Evolutionary conservation across 306 rosid species (phyloP).

Genomic region (Pueraria montana): DNA sequence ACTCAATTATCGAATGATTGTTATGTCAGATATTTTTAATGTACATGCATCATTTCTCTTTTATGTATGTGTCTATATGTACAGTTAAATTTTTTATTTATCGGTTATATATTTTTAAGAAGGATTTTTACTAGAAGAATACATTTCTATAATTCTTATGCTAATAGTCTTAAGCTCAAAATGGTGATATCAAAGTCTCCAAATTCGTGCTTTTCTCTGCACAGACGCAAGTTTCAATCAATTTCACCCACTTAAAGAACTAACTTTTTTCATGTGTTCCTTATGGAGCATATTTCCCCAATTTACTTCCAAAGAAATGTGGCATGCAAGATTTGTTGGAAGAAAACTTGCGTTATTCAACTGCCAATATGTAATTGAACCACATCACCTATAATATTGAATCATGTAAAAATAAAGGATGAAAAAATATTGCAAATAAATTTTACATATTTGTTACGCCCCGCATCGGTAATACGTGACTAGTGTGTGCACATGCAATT

Average conservation of each 20-base stretch:
- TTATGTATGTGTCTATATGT: conserved; percentile 26
- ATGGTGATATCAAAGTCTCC: not conserved
- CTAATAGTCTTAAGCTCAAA: not conserved
- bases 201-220: conserved; percentile 21
- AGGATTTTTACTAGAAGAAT: conserved; percentile 14
- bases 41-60: conserved; percentile 28
- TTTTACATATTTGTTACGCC: not conserved
- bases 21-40: conserved; percentile 9
- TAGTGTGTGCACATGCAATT: not conserved
- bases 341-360: not conserved
- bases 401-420: not conserved
- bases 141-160: not conserved
- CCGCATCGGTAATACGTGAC: not conserved
- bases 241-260: not conserved
- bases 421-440: not conserved
- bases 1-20: conserved; percentile 15
- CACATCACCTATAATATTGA: not conserved
- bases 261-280: conserved; percentile 6
- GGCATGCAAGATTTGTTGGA: not conserved
- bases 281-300: not conserved
- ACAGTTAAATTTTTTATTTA: conserved; percentile 35
- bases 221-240: not conserved
- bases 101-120: not conserved
- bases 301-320: not conserved
- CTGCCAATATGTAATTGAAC: not conserved